phyloP scores from a whole-genome alignment of 2,329 filamentous ascomycete species.

The Ceratocystis albifundus region DNA sequence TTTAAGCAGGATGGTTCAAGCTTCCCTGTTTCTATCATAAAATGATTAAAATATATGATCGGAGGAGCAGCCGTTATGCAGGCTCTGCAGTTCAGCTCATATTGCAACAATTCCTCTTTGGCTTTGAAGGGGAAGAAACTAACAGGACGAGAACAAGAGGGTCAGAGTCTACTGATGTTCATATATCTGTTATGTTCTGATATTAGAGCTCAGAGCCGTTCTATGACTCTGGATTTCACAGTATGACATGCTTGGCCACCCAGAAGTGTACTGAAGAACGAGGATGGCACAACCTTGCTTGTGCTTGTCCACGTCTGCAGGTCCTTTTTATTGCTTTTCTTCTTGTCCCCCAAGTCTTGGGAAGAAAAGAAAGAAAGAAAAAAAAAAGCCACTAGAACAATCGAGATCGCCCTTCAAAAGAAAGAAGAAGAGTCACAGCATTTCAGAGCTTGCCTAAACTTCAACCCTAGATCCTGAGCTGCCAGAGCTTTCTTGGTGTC shows the following conservation, averaged over 20 bases:
- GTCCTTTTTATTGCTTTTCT: neutral
- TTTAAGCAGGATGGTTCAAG: neutral
- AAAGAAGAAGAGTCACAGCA: conserved; percentile 4
- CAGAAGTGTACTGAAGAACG: too few relatives aligned
- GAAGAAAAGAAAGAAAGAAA: too few relatives aligned
- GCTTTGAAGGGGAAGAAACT: neutral
- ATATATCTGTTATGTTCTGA: neutral
- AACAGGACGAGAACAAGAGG: neutral
- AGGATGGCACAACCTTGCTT: too few relatives aligned
- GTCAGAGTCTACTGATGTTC: neutral
- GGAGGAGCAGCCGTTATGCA: conserved; percentile 3
- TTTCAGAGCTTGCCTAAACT: neutral
- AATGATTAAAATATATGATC: conserved; percentile 8
- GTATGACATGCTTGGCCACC: too few relatives aligned
- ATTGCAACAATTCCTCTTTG: neutral
- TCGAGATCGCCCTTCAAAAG: conserved; percentile 5
- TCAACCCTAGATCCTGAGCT: neutral
- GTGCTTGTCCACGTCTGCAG: neutral
- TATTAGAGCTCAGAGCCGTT: too few relatives aligned
- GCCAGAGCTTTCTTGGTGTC: neutral
- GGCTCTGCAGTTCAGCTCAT: conserved; percentile 7
- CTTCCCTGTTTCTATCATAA: conserved; percentile 12
- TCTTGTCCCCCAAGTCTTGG: neutral
- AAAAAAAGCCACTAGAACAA: neutral
- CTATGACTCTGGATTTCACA: too few relatives aligned